Percentiles rank a stretch among this genome's conserved stretches.
phyloP scores from a whole-genome alignment of 2,329 filamentous ascomycete species.

The Diaporthe sp. region DNA sequence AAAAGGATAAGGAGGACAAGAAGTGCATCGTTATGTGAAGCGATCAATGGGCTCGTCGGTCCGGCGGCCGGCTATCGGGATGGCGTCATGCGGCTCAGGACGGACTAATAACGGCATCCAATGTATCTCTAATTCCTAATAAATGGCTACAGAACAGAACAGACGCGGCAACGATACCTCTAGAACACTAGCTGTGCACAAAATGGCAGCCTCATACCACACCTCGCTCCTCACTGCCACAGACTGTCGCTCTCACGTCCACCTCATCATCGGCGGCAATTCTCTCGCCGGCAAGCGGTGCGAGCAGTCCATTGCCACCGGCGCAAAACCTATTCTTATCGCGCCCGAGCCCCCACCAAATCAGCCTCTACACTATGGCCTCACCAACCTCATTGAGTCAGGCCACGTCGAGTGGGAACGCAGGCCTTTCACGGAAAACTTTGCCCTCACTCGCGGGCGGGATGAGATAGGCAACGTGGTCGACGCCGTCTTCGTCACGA shows the following conservation, averaged over 20 bases:
- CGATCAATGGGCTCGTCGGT: constrained; percentile 24
- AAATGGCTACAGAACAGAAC: constrained; percentile 37
- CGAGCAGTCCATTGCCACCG: constrained; percentile 82
- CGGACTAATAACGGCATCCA: constrained; percentile 31
- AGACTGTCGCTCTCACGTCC: constrained; percentile 78
- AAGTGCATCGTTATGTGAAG: constrained; percentile 73
- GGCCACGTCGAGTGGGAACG: constrained; percentile 76
- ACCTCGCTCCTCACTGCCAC: constrained; percentile 78
- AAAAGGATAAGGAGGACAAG: constrained; percentile 73
- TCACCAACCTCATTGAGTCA: constrained; percentile 75
- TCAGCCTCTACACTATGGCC: constrained; percentile 68
- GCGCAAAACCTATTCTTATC: constrained; percentile 84
- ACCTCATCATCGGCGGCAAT: constrained; percentile 89
- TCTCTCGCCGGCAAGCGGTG: constrained; percentile 89
- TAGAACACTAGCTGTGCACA: constrained; percentile 25
- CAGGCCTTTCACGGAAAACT: constrained; percentile 76
- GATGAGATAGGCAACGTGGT: constrained; percentile 83
- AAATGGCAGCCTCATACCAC: constrained; percentile 46
- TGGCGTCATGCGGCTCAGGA: constrained; percentile 42
- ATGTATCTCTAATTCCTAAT: constrained; percentile 35
- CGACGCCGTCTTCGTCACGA: constrained; percentile 92
- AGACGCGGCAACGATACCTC: constrained; percentile 31
- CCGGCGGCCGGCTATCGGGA: constrained; percentile 41
- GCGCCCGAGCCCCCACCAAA: constrained; percentile 68
- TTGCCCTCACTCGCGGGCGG: constrained; percentile 83